Conservation (phyloP, 768 basidiomycete genomes). For the Mycena sanguinolenta region DNA sequence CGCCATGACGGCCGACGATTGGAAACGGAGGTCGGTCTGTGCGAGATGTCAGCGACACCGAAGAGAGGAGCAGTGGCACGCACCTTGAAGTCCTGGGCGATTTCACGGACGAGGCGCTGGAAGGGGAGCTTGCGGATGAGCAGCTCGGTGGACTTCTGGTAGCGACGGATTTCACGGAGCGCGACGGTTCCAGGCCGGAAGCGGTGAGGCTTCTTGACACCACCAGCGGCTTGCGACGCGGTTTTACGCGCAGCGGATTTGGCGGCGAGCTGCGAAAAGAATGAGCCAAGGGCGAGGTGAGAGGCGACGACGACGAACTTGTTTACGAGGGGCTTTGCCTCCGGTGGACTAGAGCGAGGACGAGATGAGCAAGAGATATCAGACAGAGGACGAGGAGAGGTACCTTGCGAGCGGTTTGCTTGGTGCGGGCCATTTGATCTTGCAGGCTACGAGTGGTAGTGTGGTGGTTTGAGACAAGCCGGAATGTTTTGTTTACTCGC, state of each 20-base stretch:
- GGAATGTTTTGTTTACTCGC: neutral
- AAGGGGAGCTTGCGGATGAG: conserved; percentile 40
- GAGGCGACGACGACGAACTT: conserved; percentile 41
- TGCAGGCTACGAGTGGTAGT: conserved; percentile 7
- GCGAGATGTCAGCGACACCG: neutral
- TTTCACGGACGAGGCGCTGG: conserved; percentile 66
- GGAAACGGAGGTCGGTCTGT: conserved; percentile 77
- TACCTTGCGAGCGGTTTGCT: conserved; percentile 40
- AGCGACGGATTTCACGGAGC: conserved; percentile 39
- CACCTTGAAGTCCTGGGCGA: conserved; percentile 73
- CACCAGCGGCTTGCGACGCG: conserved; percentile 50
- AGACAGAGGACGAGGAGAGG: neutral
- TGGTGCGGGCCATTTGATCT: conserved; percentile 38
- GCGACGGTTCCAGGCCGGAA: conserved; percentile 41
- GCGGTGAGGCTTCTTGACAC: conserved; percentile 56
- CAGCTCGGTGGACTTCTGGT: conserved; percentile 39
- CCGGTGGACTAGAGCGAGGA: conserved; percentile 33
- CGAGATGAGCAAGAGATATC: neutral
- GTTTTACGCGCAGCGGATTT: conserved; percentile 37
- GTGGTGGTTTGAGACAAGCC: neutral
- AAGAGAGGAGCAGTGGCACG: conserved; percentile 10
- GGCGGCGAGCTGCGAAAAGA: conserved; percentile 30
- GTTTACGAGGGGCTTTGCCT: conserved; percentile 56
- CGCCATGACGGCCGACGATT: conserved; percentile 82
- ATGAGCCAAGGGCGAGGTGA: conserved; percentile 11